Conservation (phyloP, 208 protist species). For the Balamuthia mandrillaris region DNA sequence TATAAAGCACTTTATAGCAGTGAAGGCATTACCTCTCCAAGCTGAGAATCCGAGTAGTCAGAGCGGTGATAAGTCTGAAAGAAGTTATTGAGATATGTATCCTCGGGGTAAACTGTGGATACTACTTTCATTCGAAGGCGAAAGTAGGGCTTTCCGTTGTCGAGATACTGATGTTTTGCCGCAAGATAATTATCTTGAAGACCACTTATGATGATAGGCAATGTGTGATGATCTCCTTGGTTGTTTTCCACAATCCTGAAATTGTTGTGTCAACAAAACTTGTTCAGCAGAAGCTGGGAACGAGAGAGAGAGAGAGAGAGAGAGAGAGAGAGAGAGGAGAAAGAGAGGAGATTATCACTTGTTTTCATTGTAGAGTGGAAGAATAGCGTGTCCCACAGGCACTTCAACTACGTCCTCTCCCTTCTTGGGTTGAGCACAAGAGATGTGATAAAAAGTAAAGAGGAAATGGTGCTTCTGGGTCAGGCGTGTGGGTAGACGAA, state of each 20-base stretch:
- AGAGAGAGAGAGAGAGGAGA: neutral
- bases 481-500: conserved; percentile 48
- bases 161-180: neutral
- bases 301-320: neutral
- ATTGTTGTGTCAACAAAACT: neutral
- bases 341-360: neutral
- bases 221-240: neutral
- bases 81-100: conserved; percentile 42
- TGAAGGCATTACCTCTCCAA: too few species aligned
- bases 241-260: neutral
- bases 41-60: too few species aligned
- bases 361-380: conserved; percentile 33
- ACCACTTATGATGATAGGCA: conserved; percentile 21
- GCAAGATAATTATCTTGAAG: conserved; percentile 22
- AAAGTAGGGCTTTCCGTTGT: conserved; percentile 42
- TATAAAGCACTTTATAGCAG: neutral
- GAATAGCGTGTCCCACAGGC: conserved; percentile 21
- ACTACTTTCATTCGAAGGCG: conserved; percentile 33
- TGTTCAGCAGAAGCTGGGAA: neutral
- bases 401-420: conserved; percentile 39
- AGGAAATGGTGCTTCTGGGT: conserved; percentile 49
- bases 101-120: conserved; percentile 46
- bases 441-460: conserved; percentile 66
- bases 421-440: conserved; percentile 24
- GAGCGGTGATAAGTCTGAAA: conserved; percentile 20